Evolutionary conservation across 352 stramenopile species (phyloP).

Genomic region (Blastocystis sp.): DNA sequence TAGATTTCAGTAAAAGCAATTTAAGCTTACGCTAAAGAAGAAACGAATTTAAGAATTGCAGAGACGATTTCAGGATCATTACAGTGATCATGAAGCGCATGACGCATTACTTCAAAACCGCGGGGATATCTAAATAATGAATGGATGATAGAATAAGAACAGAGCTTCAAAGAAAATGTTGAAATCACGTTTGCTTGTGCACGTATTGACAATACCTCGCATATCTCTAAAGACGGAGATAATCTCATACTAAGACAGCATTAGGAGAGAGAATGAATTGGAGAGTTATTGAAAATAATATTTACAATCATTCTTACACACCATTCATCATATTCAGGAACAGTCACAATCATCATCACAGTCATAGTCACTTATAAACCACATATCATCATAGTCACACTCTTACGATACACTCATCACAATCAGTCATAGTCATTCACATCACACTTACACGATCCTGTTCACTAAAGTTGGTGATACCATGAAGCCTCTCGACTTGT

Average conservation of each 20-base stretch:
- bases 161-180: slow-evolving; percentile 38
- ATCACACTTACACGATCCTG: neutral
- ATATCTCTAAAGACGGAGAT: slow-evolving; percentile 36
- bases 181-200: slow-evolving; percentile 11
- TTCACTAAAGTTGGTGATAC: neutral
- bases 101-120: slow-evolving; percentile 47
- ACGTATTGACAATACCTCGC: slow-evolving; percentile 32
- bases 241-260: neutral
- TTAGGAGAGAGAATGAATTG: too few species aligned
- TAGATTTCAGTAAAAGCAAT: neutral
- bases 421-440: neutral
- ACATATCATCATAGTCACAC: too few species aligned
- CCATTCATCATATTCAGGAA: too few species aligned
- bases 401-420: too few species aligned
- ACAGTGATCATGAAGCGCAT: neutral
- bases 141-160: neutral
- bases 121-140: slow-evolving; percentile 26
- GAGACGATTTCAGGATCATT: slow-evolving; percentile 27
- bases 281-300: too few species aligned
- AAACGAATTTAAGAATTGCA: slow-evolving; percentile 43
- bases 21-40: neutral
- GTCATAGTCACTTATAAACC: too few species aligned
- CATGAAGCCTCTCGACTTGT: neutral
- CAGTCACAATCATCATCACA: neutral
- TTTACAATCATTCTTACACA: too few species aligned